Percentiles rank a stretch among this genome's conserved stretches.
These are phyloP conservation scores for Anisodus acutangulus DNA, from an alignment of 257 asterid species.

Conservation along the genomic window DNA sequence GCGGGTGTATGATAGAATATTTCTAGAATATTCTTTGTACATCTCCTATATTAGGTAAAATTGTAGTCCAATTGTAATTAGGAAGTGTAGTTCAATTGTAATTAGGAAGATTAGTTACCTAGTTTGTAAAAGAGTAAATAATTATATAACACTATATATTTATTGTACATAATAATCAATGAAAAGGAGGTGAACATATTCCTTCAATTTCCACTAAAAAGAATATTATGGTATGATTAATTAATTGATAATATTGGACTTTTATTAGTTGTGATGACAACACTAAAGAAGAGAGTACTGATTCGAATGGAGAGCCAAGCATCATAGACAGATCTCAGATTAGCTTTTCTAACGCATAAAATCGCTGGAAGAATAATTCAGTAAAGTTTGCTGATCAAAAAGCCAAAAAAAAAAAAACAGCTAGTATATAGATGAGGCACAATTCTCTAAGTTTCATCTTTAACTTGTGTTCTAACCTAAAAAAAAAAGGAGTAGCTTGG, in stretches of 20 bases:
- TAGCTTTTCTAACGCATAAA: conserved; percentile 29
- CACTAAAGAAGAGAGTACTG: conserved; percentile 26
- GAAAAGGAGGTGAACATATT: too few relatives aligned
- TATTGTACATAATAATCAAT: too few relatives aligned
- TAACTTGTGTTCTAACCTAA: not conserved
- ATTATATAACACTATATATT: too few relatives aligned
- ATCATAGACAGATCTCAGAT: not conserved
- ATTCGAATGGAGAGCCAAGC: not conserved
- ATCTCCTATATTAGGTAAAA: too few relatives aligned
- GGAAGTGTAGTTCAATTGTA: too few relatives aligned
- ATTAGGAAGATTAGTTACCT: too few relatives aligned
- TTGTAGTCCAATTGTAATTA: too few relatives aligned
- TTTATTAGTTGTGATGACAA: conserved; percentile 25
- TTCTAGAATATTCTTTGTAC: too few relatives aligned
- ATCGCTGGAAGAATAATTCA: conserved; percentile 25
- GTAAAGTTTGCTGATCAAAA: conserved; percentile 15
- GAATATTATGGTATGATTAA: conserved; percentile 17
- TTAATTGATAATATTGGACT: not conserved
- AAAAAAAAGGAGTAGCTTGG: too few relatives aligned
- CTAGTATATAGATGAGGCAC: not conserved
- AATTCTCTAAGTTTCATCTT: conserved; percentile 17
- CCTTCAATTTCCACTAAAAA: not conserved
- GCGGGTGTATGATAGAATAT: too few relatives aligned
- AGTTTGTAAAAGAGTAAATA: too few relatives aligned
- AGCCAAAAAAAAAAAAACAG: not conserved